phyloP scores from a whole-genome alignment of 2,329 filamentous ascomycete species.

The Diaporthe ilicicola region DNA sequence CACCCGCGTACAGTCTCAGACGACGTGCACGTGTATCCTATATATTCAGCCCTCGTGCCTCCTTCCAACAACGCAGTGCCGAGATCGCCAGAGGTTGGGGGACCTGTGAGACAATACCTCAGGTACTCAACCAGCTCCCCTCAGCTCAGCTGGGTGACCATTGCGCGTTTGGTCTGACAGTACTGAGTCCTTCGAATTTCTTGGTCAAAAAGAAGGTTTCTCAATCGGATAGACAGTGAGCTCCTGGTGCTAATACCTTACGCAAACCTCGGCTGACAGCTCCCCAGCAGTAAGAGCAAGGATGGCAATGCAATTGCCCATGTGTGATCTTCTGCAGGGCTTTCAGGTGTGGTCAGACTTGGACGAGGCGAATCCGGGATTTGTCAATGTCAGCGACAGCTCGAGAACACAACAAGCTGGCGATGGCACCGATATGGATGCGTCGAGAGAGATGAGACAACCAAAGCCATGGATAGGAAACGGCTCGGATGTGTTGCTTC shows the following conservation, averaged over 20 bases:
- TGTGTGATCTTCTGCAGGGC: slow-evolving; percentile 8
- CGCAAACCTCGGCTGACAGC: too few species aligned
- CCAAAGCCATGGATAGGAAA: background rate
- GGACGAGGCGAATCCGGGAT: slow-evolving; percentile 11
- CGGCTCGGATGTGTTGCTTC: background rate
- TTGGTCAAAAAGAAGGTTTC: background rate
- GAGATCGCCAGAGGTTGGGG: too few species aligned
- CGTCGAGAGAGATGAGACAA: background rate
- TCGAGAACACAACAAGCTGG: background rate
- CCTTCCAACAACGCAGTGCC: too few species aligned
- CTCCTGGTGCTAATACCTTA: background rate
- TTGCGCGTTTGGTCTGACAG: too few species aligned
- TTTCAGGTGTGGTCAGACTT: slow-evolving; percentile 19
- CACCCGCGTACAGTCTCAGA: background rate
- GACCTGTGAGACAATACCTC: background rate
- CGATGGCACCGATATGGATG: background rate
- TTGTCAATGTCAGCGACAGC: background rate
- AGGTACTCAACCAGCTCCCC: too few species aligned
- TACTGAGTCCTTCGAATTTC: background rate
- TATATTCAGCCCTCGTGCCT: too few species aligned
- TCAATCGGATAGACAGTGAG: too few species aligned
- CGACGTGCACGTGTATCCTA: background rate
- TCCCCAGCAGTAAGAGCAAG: background rate
- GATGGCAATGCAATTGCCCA: slow-evolving; percentile 3
- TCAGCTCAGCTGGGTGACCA: too few species aligned